phyloP scores from a whole-genome alignment of 2,329 filamentous ascomycete genomes.

The Fusarium scirpi region DNA sequence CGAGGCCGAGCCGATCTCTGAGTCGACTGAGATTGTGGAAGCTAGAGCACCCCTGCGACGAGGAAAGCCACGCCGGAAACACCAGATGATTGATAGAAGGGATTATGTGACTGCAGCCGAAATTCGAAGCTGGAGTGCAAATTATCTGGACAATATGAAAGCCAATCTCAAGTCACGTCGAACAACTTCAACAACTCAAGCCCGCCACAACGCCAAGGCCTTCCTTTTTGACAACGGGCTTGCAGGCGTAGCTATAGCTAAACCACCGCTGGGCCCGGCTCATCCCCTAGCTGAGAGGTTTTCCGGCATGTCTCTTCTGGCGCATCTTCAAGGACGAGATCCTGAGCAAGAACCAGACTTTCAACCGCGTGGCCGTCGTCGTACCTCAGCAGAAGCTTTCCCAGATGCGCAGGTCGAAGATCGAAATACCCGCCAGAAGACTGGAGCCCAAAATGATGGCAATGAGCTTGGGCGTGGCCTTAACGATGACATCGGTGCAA shows the following conservation, averaged over 20 bases:
- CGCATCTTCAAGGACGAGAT: conserved; percentile 45
- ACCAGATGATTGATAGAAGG: conserved; percentile 49
- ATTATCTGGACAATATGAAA: conserved; percentile 69
- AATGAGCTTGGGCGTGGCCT: conserved; percentile 48
- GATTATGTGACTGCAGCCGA: conserved; percentile 53
- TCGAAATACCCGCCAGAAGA: conserved; percentile 55
- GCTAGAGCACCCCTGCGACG: conserved; percentile 39
- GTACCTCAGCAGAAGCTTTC: conserved; percentile 60
- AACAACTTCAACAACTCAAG: conserved; percentile 50
- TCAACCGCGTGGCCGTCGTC: conserved; percentile 51
- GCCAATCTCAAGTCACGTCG: conserved; percentile 45
- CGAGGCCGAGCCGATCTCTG: conserved; percentile 36
- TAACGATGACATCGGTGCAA: conserved; percentile 44
- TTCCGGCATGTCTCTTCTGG: conserved; percentile 60
- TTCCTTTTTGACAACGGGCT: conserved; percentile 53
- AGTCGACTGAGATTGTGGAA: conserved; percentile 39
- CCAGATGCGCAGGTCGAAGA: conserved; percentile 52
- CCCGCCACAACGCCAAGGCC: conserved; percentile 53
- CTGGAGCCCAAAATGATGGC: conserved; percentile 40
- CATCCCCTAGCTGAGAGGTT: conserved; percentile 60
- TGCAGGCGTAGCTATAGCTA: conserved; percentile 44
- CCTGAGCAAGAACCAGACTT: conserved; percentile 35
- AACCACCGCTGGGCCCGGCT: conserved; percentile 38
- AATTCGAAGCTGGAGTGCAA: conserved; percentile 56
- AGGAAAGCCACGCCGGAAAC: conserved; percentile 44